Percentiles rank a stretch among this genome's conserved stretches.
Evolutionary conservation across 2,329 filamentous ascomycete species (phyloP).

Genomic region (Scytalidium lignicola): DNA sequence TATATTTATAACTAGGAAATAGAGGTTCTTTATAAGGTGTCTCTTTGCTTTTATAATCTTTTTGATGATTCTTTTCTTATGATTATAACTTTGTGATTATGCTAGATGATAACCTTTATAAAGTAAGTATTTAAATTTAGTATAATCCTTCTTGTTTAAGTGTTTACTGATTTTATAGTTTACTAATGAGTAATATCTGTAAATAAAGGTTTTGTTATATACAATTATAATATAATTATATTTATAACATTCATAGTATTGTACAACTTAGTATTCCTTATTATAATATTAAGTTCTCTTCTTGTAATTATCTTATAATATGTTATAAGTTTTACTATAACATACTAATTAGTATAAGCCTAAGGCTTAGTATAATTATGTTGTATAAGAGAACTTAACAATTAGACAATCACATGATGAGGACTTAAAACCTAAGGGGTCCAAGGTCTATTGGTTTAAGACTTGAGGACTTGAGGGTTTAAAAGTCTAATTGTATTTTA

Average conservation of each 20-base stretch:
- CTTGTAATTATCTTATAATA: not conserved
- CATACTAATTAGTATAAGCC: too few relatives aligned
- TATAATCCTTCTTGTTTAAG: not conserved
- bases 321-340: too few relatives aligned
- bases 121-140: not conserved
- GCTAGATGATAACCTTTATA: not conserved
- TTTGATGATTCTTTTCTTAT: not conserved
- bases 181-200: not conserved
- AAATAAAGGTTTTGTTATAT: not conserved
- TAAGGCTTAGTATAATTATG: too few relatives aligned
- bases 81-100: not conserved
- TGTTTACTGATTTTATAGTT: not conserved
- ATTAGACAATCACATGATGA: too few relatives aligned
- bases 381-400: too few relatives aligned
- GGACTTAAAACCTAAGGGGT: too few relatives aligned
- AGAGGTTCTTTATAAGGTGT: not conserved
- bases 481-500: too few relatives aligned
- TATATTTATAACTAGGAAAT: not conserved
- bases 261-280: not conserved
- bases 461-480: too few relatives aligned
- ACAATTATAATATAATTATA: not conserved
- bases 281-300: not conserved
- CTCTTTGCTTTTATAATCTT: not conserved
- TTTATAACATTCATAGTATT: not conserved
- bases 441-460: too few relatives aligned